A percentile compares a stretch with the other conserved stretches of the same genome.
phyloP scores from a whole-genome alignment of 2,329 filamentous ascomycete genomes.

The Paramyrothecium roridum region DNA sequence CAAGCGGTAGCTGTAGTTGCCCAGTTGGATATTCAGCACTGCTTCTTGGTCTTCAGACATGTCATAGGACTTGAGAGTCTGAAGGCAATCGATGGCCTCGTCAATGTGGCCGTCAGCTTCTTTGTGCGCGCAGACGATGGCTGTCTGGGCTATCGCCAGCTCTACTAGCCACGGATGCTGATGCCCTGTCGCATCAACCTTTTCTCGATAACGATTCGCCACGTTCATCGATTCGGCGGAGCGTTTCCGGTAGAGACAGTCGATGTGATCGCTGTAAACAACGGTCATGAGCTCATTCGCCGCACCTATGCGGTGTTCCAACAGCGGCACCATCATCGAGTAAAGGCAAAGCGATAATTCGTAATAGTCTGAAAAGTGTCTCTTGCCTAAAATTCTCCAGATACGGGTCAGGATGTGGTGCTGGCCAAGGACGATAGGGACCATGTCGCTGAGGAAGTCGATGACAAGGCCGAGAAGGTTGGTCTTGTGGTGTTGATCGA shows the following conservation, averaged over 20 bases:
- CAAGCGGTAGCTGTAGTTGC: constrained; percentile 26
- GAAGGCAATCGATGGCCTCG: constrained; percentile 24
- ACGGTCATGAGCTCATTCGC: constrained; percentile 29
- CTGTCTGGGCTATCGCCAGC: constrained; percentile 25
- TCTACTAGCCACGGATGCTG: constrained; percentile 27
- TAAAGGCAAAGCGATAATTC: constrained; percentile 27
- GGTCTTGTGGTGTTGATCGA: constrained; percentile 27
- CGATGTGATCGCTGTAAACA: constrained; percentile 29
- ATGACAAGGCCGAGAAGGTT: constrained; percentile 27
- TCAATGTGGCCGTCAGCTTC: constrained; percentile 22
- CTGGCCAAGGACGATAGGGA: constrained; percentile 24
- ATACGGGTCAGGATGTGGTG: constrained; percentile 25
- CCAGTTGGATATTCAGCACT: constrained; percentile 25
- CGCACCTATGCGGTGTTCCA: constrained; percentile 25
- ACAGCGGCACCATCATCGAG: constrained; percentile 21
- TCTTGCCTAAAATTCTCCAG: constrained; percentile 24
- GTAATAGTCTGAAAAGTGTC: constrained; percentile 28
- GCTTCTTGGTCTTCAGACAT: constrained; percentile 27
- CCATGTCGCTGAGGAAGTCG: constrained; percentile 23
- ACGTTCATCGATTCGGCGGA: constrained; percentile 22
- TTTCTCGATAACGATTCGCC: constrained; percentile 21
- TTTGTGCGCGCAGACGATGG: constrained; percentile 22
- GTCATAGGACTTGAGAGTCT: constrained; percentile 22
- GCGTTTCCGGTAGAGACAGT: constrained; percentile 23
- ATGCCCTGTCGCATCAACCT: constrained; percentile 23